Conservation (phyloP, 176 grass and related monocot species). For the Oryza glaberrima region DNA sequence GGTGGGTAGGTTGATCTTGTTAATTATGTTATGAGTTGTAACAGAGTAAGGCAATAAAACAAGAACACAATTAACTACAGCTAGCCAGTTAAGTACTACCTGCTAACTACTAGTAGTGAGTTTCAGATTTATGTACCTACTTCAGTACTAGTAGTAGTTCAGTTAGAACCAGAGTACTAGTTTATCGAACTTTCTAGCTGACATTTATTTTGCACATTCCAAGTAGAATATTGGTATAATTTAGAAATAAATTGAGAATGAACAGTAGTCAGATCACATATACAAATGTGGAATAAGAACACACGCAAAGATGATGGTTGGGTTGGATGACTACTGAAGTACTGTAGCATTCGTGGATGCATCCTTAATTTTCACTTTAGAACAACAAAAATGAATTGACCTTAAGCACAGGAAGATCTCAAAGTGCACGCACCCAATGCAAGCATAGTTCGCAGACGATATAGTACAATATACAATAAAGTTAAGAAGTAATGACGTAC, state of each 20-base stretch:
- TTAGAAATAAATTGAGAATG: not conserved
- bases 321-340: not conserved
- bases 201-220: not conserved
- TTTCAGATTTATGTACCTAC: not conserved
- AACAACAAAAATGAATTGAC: not conserved
- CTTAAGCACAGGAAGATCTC: not conserved
- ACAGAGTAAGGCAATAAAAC: not conserved
- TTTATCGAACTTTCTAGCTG: not conserved
- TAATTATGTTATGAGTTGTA: not conserved
- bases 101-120: not conserved
- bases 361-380: not conserved
- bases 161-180: not conserved
- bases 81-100: too few species aligned
- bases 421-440: not conserved
- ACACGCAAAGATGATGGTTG: not conserved
- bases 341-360: not conserved
- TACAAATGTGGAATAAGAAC: not conserved
- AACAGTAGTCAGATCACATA: not conserved
- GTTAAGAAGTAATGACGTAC: conserved; percentile 41
- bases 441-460: not conserved
- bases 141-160: not conserved
- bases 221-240: not conserved
- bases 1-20: not conserved
- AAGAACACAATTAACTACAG: not conserved
- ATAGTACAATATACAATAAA: not conserved